A percentile compares a stretch with the other conserved stretches of the same genome.
These are phyloP conservation scores for Selaginella tamariscina DNA, from an alignment of 75 land plant genomes.

Conservation along the genomic window DNA sequence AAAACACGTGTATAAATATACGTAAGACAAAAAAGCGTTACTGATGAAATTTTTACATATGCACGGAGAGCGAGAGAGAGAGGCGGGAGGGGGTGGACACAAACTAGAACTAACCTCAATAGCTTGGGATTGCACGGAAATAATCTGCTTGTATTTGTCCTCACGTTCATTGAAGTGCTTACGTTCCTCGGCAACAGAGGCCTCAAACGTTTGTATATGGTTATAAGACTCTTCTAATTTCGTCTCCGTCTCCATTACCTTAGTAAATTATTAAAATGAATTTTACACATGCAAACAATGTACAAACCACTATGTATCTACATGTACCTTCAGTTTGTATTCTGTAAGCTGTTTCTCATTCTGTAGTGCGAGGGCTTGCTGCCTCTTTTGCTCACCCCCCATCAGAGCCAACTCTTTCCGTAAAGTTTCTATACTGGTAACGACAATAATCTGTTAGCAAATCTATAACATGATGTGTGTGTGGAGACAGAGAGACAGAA, in stretches of 20 bases:
- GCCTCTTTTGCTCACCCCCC: not conserved
- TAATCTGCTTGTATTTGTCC: slow-evolving; percentile 11
- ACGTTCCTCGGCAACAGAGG: not conserved
- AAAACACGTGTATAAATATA: too few relatives aligned
- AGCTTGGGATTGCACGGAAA: not conserved
- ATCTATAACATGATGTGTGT: too few relatives aligned
- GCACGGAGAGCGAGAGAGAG: too few relatives aligned
- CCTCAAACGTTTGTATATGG: not conserved
- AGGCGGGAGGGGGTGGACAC: not conserved
- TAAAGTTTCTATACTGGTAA: not conserved
- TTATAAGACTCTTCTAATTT: not conserved
- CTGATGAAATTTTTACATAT: too few relatives aligned
- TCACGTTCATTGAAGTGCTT: not conserved
- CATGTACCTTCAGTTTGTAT: not conserved
- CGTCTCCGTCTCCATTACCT: slow-evolving; percentile 1
- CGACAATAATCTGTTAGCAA: too few relatives aligned
- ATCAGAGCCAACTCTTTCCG: not conserved
- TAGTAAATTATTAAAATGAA: too few relatives aligned
- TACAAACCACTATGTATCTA: too few relatives aligned
- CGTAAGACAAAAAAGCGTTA: too few relatives aligned
- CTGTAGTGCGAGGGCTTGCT: not conserved
- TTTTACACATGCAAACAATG: too few relatives aligned
- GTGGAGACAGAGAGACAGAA: too few relatives aligned
- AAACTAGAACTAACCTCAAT: slow-evolving; percentile 10
- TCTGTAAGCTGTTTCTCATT: not conserved